These are phyloP conservation scores for Edaphochlamys debaryana DNA, from an alignment of 139 green algal species.

Conservation along the genomic window DNA sequence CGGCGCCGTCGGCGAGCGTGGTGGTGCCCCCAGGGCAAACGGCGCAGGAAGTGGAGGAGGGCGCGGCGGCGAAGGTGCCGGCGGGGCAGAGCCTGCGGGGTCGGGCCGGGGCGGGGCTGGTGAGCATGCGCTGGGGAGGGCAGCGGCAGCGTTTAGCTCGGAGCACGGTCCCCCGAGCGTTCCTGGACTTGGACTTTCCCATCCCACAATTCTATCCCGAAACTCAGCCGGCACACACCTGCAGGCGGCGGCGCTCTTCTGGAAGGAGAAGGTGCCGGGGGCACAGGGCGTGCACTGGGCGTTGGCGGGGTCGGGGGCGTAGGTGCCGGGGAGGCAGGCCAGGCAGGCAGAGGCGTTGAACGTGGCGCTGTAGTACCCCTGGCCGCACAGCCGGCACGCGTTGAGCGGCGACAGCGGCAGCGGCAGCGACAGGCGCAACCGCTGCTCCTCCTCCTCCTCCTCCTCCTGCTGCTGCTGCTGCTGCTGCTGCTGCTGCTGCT, in stretches of 20 bases:
- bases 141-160: too few relatives aligned
- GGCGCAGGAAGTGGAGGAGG: neutral
- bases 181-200: too few relatives aligned
- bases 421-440: neutral
- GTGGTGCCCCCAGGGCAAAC: conserved; percentile 24
- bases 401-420: neutral
- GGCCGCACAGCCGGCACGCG: conserved; percentile 4
- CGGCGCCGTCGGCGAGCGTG: conserved; percentile 5
- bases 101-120: neutral
- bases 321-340: conserved; percentile 1
- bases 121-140: neutral
- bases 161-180: too few relatives aligned
- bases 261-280: neutral
- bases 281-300: neutral
- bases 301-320: neutral
- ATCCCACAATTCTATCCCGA: too few relatives aligned
- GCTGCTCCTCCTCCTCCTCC: too few relatives aligned
- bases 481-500: neutral
- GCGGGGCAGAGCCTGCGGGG: conserved; percentile 13
- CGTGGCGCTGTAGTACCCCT: neutral
- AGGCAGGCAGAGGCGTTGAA: neutral
- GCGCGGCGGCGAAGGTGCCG: conserved; percentile 3
- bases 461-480: neutral
- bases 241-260: neutral
- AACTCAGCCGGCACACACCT: conserved; percentile 2